Evolutionary conservation across 768 basidiomycete genomes (phyloP), one percentile per base, ranked within the genome.

Genomic region (Amanita thiersii): DNA sequence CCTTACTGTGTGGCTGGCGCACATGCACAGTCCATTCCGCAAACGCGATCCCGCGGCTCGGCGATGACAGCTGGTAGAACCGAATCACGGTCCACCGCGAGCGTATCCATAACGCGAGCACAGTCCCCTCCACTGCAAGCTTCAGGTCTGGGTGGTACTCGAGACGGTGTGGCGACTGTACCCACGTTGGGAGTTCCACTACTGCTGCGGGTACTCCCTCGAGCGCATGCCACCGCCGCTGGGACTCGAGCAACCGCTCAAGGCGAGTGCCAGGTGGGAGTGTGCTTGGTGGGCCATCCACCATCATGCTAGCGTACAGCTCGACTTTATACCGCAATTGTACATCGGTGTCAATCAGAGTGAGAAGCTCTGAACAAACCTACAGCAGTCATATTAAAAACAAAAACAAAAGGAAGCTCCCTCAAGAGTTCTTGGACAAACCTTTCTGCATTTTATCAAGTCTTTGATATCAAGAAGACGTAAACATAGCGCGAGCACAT

Each of bases 11-110:
- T 28, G 72, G 45, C 3, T 59, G 60, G 43, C 63, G 21, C 7
- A 52, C 50, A 12, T 58, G 50, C n/a, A 73, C 44, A 7, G 55
- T 54, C 77, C 78, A 79, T 14, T 57, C 51, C 20, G 57, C 57
- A 33, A 67, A 61, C 37, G 66, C 49, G 44, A 79, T 73, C 12
- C 54, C 60, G 20, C 73, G 69, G 35, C 61, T 53, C 18, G 51
- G 50, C 8, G 77, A 78, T 14, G 76, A 72, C 12, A 79, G 63
- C 38, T 66, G 65, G 40, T 57, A 56, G 51, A 79, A 76, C 8
- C 48, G 46, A 17, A 31, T 36, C 32, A 28, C 26, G 40, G 37
- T 37, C 34, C n/a, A 33, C 42, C 2, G 43, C 43, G 15, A 48
- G 24, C n/a, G n/a, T n/a, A n/a, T n/a, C n/a, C n/a, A n/a, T n/a